Evolutionary conservation across 108 stramenopile genomes (phyloP), one percentile per base, ranked within the genome.

Genomic region (Cyclotella baltica): DNA sequence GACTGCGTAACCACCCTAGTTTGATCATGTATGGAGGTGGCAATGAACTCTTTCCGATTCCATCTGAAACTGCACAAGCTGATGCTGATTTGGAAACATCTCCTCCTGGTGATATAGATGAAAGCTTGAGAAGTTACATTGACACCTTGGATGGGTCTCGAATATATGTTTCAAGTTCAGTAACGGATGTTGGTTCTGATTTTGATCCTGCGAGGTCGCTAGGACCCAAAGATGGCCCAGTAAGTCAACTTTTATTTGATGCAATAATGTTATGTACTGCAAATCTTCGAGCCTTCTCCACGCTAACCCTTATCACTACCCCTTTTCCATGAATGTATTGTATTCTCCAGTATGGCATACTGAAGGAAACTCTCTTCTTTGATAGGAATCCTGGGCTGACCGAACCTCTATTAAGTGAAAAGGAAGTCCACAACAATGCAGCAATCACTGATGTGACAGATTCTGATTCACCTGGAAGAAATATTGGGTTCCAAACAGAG

Each of bases 401-500:
- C 0, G 55, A 59, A 22, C 72, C 76, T 19, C 36, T 71, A 16
- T 53, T 77, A 40, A 80, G 59, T 23, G 48, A 67, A 30, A 50
- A 68, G 4, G 78, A 80, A 19, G 35, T 62, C 0, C n/a, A 36
- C n/a, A 64, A 30, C 58, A 73, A 73, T 27, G 57, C 67, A n/a
- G 28, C 18, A 25, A 38, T 36, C 20, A n/a, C 46, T 28, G 67
- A 73, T 67, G 30, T 68, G 5, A 46, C 22, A 28, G 65, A 80
- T 34, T 50, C 58, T 38, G 34, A 52, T 37, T 40, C 67, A 11
- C 72, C 78, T 20, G 71, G 70, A 23, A 69, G 79, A 13, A 86
- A 70, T 22, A 81, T 88, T 62, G 77, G 73, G 16, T 88, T 88
- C 72, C 88, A 88, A 61, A 80, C 88, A n/a, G 88, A 88, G 65